Evolutionary conservation across 257 asterid genomes (phyloP).

Genomic region (Cordia subcordata): DNA sequence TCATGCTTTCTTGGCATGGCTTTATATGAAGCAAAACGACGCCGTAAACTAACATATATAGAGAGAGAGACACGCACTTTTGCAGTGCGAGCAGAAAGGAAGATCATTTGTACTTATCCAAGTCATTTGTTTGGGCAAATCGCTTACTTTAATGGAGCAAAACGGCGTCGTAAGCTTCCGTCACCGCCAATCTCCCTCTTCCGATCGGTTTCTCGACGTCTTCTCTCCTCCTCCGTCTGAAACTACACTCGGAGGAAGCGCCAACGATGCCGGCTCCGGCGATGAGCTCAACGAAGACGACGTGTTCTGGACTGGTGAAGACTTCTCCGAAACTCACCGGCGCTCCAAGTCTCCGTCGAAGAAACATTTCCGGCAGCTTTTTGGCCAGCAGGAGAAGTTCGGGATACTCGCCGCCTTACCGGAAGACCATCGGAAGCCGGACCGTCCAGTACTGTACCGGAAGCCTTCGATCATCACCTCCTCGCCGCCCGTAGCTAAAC

Average conservation of each 20-base stretch:
- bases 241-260: conserved; percentile 6
- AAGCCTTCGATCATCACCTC: conserved; percentile 41
- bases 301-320: conserved; percentile 50
- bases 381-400: conserved; percentile 39
- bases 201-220: conserved; percentile 58
- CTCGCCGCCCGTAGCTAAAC: conserved; percentile 9
- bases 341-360: conserved; percentile 27
- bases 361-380: conserved; percentile 20
- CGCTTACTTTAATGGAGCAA: conserved; percentile 37
- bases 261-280: conserved; percentile 18
- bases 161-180: conserved; percentile 37
- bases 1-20: no score
- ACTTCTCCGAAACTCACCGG: conserved; percentile 18
- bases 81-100: background rate
- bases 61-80: no score
- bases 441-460: conserved; percentile 33
- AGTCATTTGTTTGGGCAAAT: background rate
- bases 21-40: no score
- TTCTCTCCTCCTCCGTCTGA: conserved; percentile 55
- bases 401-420: conserved; percentile 74
- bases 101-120: background rate
- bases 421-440: conserved; percentile 29
- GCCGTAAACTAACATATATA: no score
- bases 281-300: conserved; percentile 76
- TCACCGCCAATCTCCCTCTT: conserved; percentile 56